Base-by-base conservation (phyloP, 169 alveolate genomes). In the Besnoitia besnoiti region DNA sequence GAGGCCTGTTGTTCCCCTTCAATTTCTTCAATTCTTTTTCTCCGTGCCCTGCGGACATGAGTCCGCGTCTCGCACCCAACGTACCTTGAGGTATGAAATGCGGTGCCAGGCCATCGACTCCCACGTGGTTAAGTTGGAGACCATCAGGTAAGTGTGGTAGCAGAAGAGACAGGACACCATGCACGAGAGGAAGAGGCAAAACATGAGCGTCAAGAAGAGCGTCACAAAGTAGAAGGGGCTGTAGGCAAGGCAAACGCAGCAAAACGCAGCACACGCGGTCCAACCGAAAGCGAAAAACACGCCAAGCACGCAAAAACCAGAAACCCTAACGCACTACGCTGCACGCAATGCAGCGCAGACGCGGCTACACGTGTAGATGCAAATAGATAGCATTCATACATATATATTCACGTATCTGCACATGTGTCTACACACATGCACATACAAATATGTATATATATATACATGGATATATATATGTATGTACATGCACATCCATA, bases 111-210 rank as follows among this genome's bases (percentile, higher is more conserved):
- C 93, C 55, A 91, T 67, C 50, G 89, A 88, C 85, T 94, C 96
- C 96, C 96, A 94, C 27, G 96, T 94, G 39, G 96, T 94, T 19
- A 94, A 47, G 82, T 94, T 94, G 77, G 89, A 50, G 35, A 40
- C 30, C 46, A 94, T 93, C 46, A 94, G 91, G 80, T 85, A 91
- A 59, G 82, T 42, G 90, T 94, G 96, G 73, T 90, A 94, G 46
- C 67, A 82, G 67, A 91, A 85, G 40, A 94, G 94, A 21, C 91
- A 59, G 44, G 82, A 39, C 0, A 93, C 91, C 76, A 94, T 73
- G 35, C 87, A 77, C 35, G 87, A 51, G 61, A 67, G 39, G 55
- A 42, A 67, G 33, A 89, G 62, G 73, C 92, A 46, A 14, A 73
- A 14, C 92, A 89, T 35, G 59, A 89, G 61, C 12, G 88, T 85